Percentiles rank a stretch among this genome's conserved stretches.
These are phyloP conservation scores for Coprinopsis sp. DNA, from an alignment of 768 basidiomycete species.

Conservation along the genomic window DNA sequence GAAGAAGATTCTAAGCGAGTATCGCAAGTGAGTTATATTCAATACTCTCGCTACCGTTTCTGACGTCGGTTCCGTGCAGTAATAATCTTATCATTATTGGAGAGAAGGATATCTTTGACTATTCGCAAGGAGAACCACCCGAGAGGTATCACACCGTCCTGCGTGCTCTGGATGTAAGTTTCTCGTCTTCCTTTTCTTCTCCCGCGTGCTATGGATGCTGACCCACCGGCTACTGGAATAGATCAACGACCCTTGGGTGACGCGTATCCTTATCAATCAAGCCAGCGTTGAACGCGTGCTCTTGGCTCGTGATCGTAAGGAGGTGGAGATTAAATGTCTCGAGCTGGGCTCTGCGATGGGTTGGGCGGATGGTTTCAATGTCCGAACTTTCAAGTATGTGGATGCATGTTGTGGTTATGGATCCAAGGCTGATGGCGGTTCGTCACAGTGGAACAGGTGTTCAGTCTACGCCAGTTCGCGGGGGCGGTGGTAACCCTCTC, in stretches of 20 bases:
- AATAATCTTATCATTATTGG: slow-evolving; percentile 54
- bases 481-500: slow-evolving; percentile 28
- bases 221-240: slow-evolving; percentile 22
- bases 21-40: slow-evolving; percentile 55
- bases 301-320: slow-evolving; percentile 57
- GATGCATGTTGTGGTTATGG: not conserved
- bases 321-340: slow-evolving; percentile 53
- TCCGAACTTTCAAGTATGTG: slow-evolving; percentile 62
- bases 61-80: slow-evolving; percentile 27
- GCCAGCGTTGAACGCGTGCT: slow-evolving; percentile 66
- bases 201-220: not conserved
- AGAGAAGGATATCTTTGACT: slow-evolving; percentile 79
- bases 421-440: slow-evolving; percentile 19
- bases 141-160: slow-evolving; percentile 64
- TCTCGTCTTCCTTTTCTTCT: not conserved
- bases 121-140: slow-evolving; percentile 65
- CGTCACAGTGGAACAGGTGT: slow-evolving; percentile 62
- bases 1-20: slow-evolving; percentile 48
- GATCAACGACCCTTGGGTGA: slow-evolving; percentile 71
- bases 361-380: slow-evolving; percentile 58
- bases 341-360: slow-evolving; percentile 49
- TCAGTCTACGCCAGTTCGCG: slow-evolving; percentile 38
- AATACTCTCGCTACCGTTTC: not conserved
- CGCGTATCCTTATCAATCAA: slow-evolving; percentile 78
- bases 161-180: slow-evolving; percentile 71